phyloP scores from a whole-genome alignment of 306 rosid species.

The Trifolium repens region DNA sequence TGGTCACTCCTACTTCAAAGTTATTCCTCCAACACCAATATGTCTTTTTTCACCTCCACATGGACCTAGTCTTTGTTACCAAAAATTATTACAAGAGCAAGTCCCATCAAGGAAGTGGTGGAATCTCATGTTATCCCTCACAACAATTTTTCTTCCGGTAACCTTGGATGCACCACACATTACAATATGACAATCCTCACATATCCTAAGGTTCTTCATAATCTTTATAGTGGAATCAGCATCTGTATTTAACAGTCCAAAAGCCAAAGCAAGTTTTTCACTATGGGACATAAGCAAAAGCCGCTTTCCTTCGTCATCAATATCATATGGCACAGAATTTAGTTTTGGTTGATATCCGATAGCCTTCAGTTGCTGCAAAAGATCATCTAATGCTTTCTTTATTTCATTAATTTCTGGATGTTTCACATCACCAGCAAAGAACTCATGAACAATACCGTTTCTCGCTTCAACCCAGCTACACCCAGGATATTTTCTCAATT shows the following conservation, averaged over 20 bases:
- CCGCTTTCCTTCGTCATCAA: constrained; percentile 60
- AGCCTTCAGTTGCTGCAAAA: constrained; percentile 57
- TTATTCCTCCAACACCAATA: constrained; percentile 8
- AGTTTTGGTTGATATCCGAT: constrained; percentile 68
- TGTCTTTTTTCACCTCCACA: constrained; percentile 9
- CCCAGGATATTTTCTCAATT: constrained; percentile 69
- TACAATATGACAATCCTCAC: constrained; percentile 77
- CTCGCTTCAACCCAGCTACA: constrained; percentile 83
- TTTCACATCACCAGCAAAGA: constrained; percentile 61
- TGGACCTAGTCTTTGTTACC: constrained; percentile 56
- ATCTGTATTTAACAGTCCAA: constrained; percentile 57
- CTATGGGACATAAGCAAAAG: constrained; percentile 67
- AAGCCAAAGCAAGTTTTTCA: constrained; percentile 82
- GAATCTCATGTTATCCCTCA: constrained; percentile 78
- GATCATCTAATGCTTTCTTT: constrained; percentile 61
- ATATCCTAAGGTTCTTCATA: constrained; percentile 86
- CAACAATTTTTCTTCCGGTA: constrained; percentile 70
- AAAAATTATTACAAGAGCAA: constrained; percentile 78
- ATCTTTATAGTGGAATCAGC: constrained; percentile 66
- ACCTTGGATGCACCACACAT: constrained; percentile 72
- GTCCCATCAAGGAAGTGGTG: constrained; percentile 74
- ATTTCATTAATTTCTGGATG: constrained; percentile 66
- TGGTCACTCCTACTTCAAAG: constrained; percentile 13
- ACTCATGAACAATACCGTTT: constrained; percentile 66
- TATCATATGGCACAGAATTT: constrained; percentile 59